Conservation (phyloP, 805 yeast genomes). For the Helenozyma rhizophorensis region DNA sequence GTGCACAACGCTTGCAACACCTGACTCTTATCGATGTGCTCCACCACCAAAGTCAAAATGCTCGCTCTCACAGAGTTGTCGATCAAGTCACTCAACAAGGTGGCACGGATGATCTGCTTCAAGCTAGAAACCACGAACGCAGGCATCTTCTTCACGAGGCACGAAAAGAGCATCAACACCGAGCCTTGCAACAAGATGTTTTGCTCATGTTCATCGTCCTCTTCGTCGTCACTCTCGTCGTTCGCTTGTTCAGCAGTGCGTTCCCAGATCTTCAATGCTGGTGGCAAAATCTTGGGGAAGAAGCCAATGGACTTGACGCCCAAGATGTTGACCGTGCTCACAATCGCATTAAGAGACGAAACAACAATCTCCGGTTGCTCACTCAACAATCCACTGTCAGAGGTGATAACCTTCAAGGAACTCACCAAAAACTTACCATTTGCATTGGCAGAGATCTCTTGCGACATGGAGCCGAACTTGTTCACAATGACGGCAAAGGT, state of each 20-base stretch:
- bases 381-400: constrained; percentile 50
- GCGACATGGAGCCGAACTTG: constrained; percentile 47
- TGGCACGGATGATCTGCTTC: constrained; percentile 53
- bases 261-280: constrained; percentile 59
- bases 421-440: constrained; percentile 45
- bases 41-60: constrained; percentile 56
- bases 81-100: constrained; percentile 55
- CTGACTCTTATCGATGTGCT: constrained; percentile 62
- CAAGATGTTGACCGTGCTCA: constrained; percentile 62
- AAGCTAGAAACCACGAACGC: constrained; percentile 72
- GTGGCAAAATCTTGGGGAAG: constrained; percentile 81
- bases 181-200: constrained; percentile 59
- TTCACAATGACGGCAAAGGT: constrained; percentile 58
- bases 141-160: constrained; percentile 79
- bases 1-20: constrained; percentile 58
- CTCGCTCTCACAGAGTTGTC: constrained; percentile 58
- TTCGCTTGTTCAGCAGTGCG: constrained; percentile 17
- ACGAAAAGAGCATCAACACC: constrained; percentile 63
- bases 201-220: constrained; percentile 25
- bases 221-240: constrained; percentile 12
- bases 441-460: constrained; percentile 29
- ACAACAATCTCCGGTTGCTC: constrained; percentile 60
- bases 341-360: constrained; percentile 68
- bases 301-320: constrained; percentile 85
- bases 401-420: constrained; percentile 46